phyloP scores from a whole-genome alignment of 2,329 filamentous ascomycete species.

The Parascedosporium putredinis region DNA sequence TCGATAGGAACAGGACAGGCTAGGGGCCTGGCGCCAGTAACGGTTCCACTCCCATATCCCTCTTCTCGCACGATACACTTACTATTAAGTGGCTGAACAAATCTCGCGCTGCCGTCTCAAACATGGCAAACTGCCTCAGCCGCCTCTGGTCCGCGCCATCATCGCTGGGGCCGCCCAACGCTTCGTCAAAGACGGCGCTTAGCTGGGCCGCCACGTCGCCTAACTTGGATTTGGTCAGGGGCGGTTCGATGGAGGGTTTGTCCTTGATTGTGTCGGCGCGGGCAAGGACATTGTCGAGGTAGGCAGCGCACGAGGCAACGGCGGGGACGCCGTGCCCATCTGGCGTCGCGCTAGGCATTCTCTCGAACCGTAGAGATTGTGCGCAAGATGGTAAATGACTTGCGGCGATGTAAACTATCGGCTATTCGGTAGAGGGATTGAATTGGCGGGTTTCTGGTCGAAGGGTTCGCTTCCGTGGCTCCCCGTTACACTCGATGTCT shows the following conservation, averaged over 20 bases:
- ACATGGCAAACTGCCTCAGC: conserved; percentile 51
- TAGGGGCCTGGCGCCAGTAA: too few relatives aligned
- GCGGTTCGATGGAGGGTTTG: conserved; percentile 56
- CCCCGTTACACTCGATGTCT: too few relatives aligned
- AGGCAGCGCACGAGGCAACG: conserved; percentile 39
- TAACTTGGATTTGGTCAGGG: conserved; percentile 60
- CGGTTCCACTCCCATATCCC: too few relatives aligned
- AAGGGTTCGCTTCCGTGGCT: too few relatives aligned
- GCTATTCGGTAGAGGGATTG: too few relatives aligned
- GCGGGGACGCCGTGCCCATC: conserved; percentile 38
- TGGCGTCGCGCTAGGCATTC: conserved; percentile 4
- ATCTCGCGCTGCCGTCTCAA: conserved; percentile 75
- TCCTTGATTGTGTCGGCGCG: conserved; percentile 51
- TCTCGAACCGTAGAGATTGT: not conserved
- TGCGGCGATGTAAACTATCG: too few relatives aligned
- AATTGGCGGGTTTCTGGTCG: too few relatives aligned
- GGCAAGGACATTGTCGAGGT: conserved; percentile 47
- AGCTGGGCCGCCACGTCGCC: conserved; percentile 36
- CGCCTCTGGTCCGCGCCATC: conserved; percentile 22
- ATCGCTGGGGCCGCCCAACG: conserved; percentile 18
- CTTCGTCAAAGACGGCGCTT: conserved; percentile 25
- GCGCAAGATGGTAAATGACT: too few relatives aligned
- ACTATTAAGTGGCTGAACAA: conserved; percentile 74
- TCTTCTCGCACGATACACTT: too few relatives aligned
- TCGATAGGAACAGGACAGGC: too few relatives aligned